phyloP scores from a whole-genome alignment of 805 yeast species.

The Yamadazyma insecticola region DNA sequence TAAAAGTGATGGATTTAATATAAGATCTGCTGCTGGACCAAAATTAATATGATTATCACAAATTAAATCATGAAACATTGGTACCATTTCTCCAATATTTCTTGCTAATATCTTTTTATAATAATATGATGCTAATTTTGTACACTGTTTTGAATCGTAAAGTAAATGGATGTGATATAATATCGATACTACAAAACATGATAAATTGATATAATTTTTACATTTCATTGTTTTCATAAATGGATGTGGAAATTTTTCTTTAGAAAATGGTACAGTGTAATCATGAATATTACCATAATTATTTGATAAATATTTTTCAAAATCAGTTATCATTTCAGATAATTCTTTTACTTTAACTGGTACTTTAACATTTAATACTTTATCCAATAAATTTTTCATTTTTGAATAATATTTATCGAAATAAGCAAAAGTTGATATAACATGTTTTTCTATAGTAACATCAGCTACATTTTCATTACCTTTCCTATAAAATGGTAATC shows the following conservation, averaged over 20 bases:
- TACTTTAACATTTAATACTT: constrained; percentile 16
- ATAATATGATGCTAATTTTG: constrained; percentile 28
- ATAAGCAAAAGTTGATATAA: constrained; percentile 26
- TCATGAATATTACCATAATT: constrained; percentile 24
- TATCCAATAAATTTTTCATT: constrained; percentile 20
- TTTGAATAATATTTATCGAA: constrained; percentile 24
- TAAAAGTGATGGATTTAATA: constrained; percentile 37
- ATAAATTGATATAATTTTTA: constrained; percentile 23
- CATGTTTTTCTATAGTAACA: constrained; percentile 31
- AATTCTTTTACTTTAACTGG: constrained; percentile 16
- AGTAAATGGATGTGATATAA: constrained; percentile 34
- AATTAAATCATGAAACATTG: constrained; percentile 26
- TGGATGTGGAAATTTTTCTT: constrained; percentile 13
- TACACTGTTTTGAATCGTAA: constrained; percentile 28
- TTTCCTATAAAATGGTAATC: constrained; percentile 25
- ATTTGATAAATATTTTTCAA: constrained; percentile 31
- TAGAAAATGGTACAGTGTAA: constrained; percentile 15
- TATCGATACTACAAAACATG: constrained; percentile 23
- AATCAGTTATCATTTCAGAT: constrained; percentile 18
- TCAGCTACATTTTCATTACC: constrained; percentile 34
- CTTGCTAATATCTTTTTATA: constrained; percentile 24
- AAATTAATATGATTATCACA: constrained; percentile 30
- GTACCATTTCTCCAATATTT: constrained; percentile 24
- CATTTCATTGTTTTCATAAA: constrained; percentile 21
- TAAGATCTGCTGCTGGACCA: constrained; percentile 37